Evolutionary conservation across 2,329 filamentous ascomycete species (phyloP), one percentile per base, ranked within the genome.

Genomic region (Epichloe sp.): DNA sequence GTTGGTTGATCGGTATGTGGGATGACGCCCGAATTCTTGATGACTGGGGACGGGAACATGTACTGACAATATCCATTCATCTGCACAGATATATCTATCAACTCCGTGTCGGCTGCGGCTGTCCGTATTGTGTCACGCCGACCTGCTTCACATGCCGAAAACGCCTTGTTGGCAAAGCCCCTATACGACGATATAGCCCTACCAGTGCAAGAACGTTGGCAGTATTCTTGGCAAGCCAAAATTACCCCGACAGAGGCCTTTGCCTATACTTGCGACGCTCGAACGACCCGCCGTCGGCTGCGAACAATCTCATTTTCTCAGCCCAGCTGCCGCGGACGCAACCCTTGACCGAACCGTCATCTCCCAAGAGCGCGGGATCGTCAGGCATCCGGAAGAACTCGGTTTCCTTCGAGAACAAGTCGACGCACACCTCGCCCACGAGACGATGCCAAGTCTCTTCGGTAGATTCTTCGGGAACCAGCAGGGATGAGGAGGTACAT

Each of bases 141-240:
- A 91, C 87, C 14, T 95, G 89, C 69, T 85, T 91, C 61, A 88
- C 83, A 54, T 88, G 80, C 63, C 81, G 86, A 51, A 85, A 78
- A 65, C 78, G 85, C 57, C 70, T 83, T 41, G 77, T 80, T 26
- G 79, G 77, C 36, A 79, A 80, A 56, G 77, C 77, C 0, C 88
- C 88, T 2, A 78, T 88, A 58, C 82, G 88, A 54, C 78, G 84
- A 60, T 93, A 90, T 60, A 95, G 85, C 52, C 77, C 84, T 21
- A 80, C 88, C 44, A 95, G 88, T 60, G 88, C 89, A 8, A 79
- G 88, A 59, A 87, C 86, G 1, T 69, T 95, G 35, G 89, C 89
- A 12, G 79, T 87, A 51, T 87, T 86, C 60, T 75, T 95, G 48
- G 87, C 88, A 10, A 86, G 84, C 60, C 82, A 88, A 61, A 85